A percentile compares a stretch with the other conserved stretches of the same genome.
Evolutionary conservation across 2,329 filamentous ascomycete genomes (phyloP).

Genomic region (Zopfia rhizophila): DNA sequence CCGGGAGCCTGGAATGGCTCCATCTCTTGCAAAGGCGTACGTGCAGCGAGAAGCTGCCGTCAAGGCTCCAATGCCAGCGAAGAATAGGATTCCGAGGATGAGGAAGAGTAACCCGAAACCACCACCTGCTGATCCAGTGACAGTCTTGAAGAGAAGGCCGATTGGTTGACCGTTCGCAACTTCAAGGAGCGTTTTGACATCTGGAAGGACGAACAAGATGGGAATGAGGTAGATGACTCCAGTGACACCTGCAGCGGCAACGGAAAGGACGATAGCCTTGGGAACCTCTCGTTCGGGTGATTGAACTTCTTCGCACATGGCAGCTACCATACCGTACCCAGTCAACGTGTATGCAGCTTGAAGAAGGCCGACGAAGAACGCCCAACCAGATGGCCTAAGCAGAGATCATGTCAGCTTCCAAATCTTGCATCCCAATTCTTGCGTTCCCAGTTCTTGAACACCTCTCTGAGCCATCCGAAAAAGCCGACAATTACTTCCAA

Average conservation of each 20-base stretch:
- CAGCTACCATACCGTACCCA: conserved; percentile 76
- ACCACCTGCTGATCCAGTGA: conserved; percentile 76
- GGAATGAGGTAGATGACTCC: conserved; percentile 76
- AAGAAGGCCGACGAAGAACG: conserved; percentile 76
- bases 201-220: conserved; percentile 78
- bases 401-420: conserved; percentile 1
- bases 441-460: too few relatives aligned
- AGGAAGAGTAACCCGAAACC: conserved; percentile 81
- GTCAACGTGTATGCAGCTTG: conserved; percentile 72
- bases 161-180: conserved; percentile 81
- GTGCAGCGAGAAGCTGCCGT: conserved; percentile 80
- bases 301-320: conserved; percentile 79
- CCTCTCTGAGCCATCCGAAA: too few relatives aligned
- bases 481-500: too few relatives aligned
- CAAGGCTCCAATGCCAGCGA: conserved; percentile 78
- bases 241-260: conserved; percentile 73
- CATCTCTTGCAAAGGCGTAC: conserved; percentile 80
- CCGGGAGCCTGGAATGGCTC: conserved; percentile 75
- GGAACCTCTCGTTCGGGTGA: conserved; percentile 75
- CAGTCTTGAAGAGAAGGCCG: conserved; percentile 78
- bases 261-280: conserved; percentile 75
- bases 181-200: conserved; percentile 69
- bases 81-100: conserved; percentile 79
- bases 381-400: conserved; percentile 71
- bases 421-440: neutral